Evolutionary conservation across 257 asterid genomes (phyloP).

Genomic region (Fraxinus pennsylvanica): DNA sequence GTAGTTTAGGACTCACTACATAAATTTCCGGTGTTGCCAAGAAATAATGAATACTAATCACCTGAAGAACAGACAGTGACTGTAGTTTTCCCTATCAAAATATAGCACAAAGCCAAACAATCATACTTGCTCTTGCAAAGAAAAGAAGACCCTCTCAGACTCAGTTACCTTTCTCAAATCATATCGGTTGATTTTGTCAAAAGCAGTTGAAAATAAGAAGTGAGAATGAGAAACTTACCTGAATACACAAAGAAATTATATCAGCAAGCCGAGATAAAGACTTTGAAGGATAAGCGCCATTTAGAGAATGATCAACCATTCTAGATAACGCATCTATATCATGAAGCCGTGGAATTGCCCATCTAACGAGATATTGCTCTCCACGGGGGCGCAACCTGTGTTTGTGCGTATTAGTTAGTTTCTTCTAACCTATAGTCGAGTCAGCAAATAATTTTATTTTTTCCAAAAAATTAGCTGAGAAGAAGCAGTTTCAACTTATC

Average conservation of each 20-base stretch:
- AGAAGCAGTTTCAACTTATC: background rate
- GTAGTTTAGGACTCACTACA: background rate
- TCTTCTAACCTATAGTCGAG: background rate
- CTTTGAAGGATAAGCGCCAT: slow-evolving; percentile 73
- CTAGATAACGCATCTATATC: slow-evolving; percentile 81
- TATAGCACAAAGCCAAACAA: background rate
- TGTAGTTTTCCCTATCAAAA: background rate
- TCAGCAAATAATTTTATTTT: background rate
- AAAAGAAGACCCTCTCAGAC: background rate
- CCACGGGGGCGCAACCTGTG: slow-evolving; percentile 73
- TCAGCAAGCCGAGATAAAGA: slow-evolving; percentile 90
- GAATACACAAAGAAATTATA: slow-evolving; percentile 81
- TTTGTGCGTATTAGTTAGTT: slow-evolving; percentile 1
- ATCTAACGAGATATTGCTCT: slow-evolving; percentile 78
- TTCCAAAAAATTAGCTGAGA: background rate
- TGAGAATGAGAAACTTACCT: slow-evolving; percentile 43
- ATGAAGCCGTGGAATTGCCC: slow-evolving; percentile 81
- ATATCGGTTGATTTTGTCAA: background rate
- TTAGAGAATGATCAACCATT: slow-evolving; percentile 88
- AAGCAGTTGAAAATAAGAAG: background rate
- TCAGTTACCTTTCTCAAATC: too few relatives aligned
- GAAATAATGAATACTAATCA: background rate
- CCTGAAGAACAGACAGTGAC: background rate
- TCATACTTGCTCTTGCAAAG: background rate
- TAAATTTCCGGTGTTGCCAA: background rate